phyloP scores from a whole-genome alignment of 2,329 filamentous ascomycete genomes.

The Aspergillus texensis region DNA sequence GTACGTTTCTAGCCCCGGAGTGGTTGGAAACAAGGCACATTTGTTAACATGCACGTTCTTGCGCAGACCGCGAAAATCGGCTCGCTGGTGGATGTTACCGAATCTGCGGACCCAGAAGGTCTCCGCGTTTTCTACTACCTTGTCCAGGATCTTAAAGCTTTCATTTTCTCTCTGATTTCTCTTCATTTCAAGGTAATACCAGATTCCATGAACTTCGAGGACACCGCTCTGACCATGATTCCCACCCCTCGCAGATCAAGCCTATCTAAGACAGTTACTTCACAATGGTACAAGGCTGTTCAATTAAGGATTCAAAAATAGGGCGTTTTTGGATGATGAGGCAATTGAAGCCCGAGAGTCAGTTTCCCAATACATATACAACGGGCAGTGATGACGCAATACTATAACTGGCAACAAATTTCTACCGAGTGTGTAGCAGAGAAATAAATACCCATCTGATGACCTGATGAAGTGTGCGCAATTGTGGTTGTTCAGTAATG shows the following conservation, averaged over 20 bases:
- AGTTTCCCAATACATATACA: neutral
- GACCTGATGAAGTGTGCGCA: neutral
- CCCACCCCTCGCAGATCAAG: conserved; percentile 49
- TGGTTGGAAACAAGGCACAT: neutral
- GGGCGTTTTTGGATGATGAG: neutral
- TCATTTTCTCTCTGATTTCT: conserved; percentile 94
- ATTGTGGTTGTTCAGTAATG: neutral
- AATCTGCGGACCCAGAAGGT: conserved; percentile 93
- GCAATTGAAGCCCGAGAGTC: neutral
- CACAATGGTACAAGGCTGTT: conserved; percentile 5
- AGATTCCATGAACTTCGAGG: neutral
- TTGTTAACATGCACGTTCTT: neutral
- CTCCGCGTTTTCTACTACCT: conserved; percentile 98
- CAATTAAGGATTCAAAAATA: neutral
- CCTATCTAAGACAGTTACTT: conserved; percentile 44
- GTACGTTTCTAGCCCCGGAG: conserved; percentile 49
- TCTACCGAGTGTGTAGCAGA: neutral
- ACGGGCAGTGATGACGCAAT: conserved; percentile 12
- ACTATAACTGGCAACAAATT: neutral
- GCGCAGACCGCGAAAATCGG: conserved; percentile 93
- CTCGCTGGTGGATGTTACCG: conserved; percentile 92
- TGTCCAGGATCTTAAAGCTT: conserved; percentile 92
- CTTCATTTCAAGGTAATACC: conserved; percentile 84
- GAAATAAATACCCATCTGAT: conserved; percentile 9
- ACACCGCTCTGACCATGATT: conserved; percentile 8